These are phyloP conservation scores for Hypoxylon lenormandii DNA, from an alignment of 495 filamentous ascomycete species.

Conservation along the genomic window DNA sequence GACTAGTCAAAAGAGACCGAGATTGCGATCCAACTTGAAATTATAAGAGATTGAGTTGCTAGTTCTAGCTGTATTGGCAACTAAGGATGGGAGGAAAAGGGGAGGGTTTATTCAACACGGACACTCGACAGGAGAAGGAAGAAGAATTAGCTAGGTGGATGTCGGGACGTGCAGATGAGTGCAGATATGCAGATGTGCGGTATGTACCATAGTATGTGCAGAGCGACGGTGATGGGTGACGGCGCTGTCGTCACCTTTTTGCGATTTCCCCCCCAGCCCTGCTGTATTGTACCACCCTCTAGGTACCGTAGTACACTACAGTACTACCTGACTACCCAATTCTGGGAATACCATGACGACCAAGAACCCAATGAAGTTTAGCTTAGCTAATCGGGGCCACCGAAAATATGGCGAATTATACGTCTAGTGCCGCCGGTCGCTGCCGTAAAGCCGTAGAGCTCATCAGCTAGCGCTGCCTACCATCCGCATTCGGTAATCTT, in stretches of 20 bases:
- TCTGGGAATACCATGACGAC: conserved; percentile 3
- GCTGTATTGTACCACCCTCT: too few species aligned
- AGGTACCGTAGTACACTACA: too few species aligned
- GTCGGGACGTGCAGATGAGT: too few species aligned
- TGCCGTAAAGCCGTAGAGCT: conserved; percentile 7
- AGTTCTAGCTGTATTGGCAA: not conserved
- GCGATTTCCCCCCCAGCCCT: conserved; percentile 24
- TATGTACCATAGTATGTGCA: too few species aligned
- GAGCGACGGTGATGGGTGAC: conserved; percentile 32
- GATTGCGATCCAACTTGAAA: conserved; percentile 21
- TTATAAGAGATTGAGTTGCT: conserved; percentile 2
- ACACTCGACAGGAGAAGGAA: conserved; percentile 3
- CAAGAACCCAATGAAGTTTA: conserved; percentile 26
- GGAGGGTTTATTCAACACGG: not conserved
- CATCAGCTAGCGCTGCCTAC: conserved; percentile 14
- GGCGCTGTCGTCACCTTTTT: conserved; percentile 48
- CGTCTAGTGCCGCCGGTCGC: not conserved
- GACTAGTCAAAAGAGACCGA: not conserved
- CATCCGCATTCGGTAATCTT: conserved; percentile 40
- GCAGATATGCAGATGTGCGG: too few species aligned
- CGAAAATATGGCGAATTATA: too few species aligned
- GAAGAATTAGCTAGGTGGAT: conserved; percentile 29
- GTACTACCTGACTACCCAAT: too few species aligned
- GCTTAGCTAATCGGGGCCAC: conserved; percentile 20
- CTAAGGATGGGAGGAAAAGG: conserved; percentile 1